Conservation (phyloP, 345 rosid genomes). For the Bruguiera parviflora region DNA sequence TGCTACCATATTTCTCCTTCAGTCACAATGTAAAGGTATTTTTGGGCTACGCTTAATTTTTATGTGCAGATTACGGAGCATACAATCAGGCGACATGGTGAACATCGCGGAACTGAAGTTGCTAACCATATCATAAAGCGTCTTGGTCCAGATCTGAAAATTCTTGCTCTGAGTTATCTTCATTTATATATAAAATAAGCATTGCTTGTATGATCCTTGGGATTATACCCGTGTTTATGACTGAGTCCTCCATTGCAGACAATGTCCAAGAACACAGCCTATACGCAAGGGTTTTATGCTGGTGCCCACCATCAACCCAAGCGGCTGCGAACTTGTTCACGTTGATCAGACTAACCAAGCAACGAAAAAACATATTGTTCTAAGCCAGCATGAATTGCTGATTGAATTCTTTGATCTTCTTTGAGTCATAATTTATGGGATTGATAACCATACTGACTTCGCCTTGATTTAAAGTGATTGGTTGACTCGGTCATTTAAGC, state of each 20-base stretch:
- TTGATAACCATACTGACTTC: too few species aligned
- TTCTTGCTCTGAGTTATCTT: conserved; percentile 53
- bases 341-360: neutral
- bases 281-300: conserved; percentile 73
- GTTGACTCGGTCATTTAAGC: too few species aligned
- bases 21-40: conserved; percentile 1
- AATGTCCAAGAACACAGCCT: conserved; percentile 80
- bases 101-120: conserved; percentile 43
- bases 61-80: conserved; percentile 48
- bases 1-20: neutral
- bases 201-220: neutral
- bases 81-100: conserved; percentile 39
- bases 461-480: too few species aligned
- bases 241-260: conserved; percentile 40
- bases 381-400: too few species aligned
- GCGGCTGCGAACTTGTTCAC: conserved; percentile 10
- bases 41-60: neutral
- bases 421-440: too few species aligned
- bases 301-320: conserved; percentile 41
- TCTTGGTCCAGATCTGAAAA: conserved; percentile 55
- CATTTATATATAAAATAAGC: neutral
- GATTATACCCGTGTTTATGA: conserved; percentile 5
- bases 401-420: too few species aligned
- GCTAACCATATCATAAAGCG: conserved; percentile 44
- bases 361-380: too few species aligned